These are phyloP conservation scores for Saitozyma podzolica DNA, from an alignment of 768 basidiomycete genomes.

Conservation along the genomic window DNA sequence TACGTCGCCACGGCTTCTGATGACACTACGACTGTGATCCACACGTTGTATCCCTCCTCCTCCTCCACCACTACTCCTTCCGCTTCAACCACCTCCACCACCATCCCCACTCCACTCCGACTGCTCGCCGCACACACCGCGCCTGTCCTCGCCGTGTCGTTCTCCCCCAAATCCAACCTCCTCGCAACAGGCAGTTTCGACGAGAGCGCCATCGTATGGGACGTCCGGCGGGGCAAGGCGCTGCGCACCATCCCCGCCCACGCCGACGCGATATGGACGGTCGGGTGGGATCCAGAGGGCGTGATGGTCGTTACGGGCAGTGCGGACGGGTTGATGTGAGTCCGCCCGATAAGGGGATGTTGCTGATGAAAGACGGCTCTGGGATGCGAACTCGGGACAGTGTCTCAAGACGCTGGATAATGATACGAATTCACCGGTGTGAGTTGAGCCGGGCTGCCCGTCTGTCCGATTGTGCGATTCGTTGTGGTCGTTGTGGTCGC, in stretches of 20 bases:
- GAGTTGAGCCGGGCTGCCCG: slow-evolving; percentile 63
- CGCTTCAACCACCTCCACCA: neutral
- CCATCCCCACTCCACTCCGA: slow-evolving; percentile 56
- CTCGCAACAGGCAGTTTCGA: slow-evolving; percentile 93
- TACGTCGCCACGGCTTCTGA: slow-evolving; percentile 90
- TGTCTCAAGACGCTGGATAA: slow-evolving; percentile 96
- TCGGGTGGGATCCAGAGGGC: slow-evolving; percentile 91
- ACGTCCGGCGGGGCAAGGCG: slow-evolving; percentile 82
- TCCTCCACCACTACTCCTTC: neutral
- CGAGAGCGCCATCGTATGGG: slow-evolving; percentile 96
- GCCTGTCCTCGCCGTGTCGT: slow-evolving; percentile 91
- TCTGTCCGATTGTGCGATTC: no score
- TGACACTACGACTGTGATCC: slow-evolving; percentile 55
- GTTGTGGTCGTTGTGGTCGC: no score
- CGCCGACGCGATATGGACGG: slow-evolving; percentile 93
- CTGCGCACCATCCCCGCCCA: slow-evolving; percentile 89
- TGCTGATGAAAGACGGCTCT: slow-evolving; percentile 72
- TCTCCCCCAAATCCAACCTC: slow-evolving; percentile 83
- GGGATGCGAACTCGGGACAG: slow-evolving; percentile 96
- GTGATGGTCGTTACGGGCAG: slow-evolving; percentile 91
- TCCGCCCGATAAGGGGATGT: slow-evolving; percentile 6
- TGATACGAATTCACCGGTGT: slow-evolving; percentile 86
- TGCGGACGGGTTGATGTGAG: slow-evolving; percentile 95
- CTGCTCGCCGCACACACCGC: slow-evolving; percentile 83
- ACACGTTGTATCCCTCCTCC: slow-evolving; percentile 17